Percentiles rank a stretch among this genome's conserved stretches.
phyloP scores from a whole-genome alignment of 805 yeast genomes.

The Nakazawaea peltata region DNA sequence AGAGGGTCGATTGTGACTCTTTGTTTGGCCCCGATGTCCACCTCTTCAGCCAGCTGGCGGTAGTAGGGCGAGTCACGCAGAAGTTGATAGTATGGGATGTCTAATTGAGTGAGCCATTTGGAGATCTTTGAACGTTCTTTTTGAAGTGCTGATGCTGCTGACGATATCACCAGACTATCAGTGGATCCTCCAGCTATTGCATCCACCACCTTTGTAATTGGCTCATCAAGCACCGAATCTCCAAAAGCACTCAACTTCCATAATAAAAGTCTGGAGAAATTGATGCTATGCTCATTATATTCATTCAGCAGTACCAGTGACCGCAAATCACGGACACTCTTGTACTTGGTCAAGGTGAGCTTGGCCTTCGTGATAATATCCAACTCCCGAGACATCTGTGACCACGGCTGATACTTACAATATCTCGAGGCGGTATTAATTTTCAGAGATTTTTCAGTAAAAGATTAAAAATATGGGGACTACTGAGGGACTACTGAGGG shows the following conservation, averaged over 20 bases:
- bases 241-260: conserved; percentile 17
- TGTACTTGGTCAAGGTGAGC: conserved; percentile 8
- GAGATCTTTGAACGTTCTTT: not conserved
- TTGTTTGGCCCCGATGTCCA: conserved; percentile 15
- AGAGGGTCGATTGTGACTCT: conserved; percentile 5
- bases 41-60: conserved; percentile 12
- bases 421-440: too few species aligned
- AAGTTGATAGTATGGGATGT: conserved; percentile 27
- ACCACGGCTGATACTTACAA: too few species aligned
- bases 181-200: too few species aligned
- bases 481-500: too few species aligned
- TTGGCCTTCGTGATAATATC: conserved; percentile 9
- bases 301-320: conserved; percentile 9
- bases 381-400: conserved; percentile 1
- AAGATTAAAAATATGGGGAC: too few species aligned
- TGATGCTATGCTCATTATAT: conserved; percentile 11
- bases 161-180: too few species aligned
- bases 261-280: conserved; percentile 17
- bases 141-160: too few species aligned
- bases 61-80: conserved; percentile 17
- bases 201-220: too few species aligned
- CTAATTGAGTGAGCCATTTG: conserved; percentile 15
- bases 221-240: too few species aligned
- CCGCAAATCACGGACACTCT: conserved; percentile 1
- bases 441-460: too few species aligned